A percentile compares a stretch with the other conserved stretches of the same genome.
phyloP scores from a whole-genome alignment of 345 rosid genomes.

The Melaleuca quinquenervia region DNA sequence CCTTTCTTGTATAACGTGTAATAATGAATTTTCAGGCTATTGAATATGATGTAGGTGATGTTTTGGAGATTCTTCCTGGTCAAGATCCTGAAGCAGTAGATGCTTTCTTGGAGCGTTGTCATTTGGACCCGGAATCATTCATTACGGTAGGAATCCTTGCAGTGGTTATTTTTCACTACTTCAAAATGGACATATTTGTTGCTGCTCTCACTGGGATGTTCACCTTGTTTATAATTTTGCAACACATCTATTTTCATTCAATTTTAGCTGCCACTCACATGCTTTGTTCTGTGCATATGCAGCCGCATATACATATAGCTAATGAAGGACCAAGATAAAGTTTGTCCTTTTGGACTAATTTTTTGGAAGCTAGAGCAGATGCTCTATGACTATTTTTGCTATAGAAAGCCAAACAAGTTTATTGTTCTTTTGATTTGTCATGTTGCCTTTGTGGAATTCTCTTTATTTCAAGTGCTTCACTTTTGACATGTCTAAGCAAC shows the following conservation, averaged over 20 bases:
- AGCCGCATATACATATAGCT: neutral
- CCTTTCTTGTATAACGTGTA: neutral
- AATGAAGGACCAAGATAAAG: neutral
- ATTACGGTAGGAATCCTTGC: conserved; percentile 41
- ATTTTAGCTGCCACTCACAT: neutral
- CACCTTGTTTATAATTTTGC: neutral
- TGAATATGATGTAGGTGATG: conserved; percentile 71
- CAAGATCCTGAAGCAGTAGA: conserved; percentile 55
- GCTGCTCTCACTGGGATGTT: neutral
- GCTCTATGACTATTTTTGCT: neutral
- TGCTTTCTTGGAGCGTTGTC: conserved; percentile 60
- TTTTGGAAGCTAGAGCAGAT: neutral
- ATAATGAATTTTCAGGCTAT: conserved; percentile 28
- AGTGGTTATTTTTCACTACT: neutral
- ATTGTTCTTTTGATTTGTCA: neutral
- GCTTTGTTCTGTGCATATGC: neutral
- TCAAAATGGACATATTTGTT: neutral
- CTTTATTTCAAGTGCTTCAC: neutral
- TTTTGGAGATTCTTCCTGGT: conserved; percentile 78
- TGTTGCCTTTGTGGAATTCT: neutral
- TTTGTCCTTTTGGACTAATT: neutral
- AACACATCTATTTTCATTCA: neutral
- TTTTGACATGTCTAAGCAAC: neutral
- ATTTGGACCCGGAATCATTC: conserved; percentile 70
- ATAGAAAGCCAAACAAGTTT: neutral